A percentile compares a stretch with the other conserved stretches of the same genome.
phyloP scores from a whole-genome alignment of 352 stramenopile genomes.

The Pythium utonaiense region DNA sequence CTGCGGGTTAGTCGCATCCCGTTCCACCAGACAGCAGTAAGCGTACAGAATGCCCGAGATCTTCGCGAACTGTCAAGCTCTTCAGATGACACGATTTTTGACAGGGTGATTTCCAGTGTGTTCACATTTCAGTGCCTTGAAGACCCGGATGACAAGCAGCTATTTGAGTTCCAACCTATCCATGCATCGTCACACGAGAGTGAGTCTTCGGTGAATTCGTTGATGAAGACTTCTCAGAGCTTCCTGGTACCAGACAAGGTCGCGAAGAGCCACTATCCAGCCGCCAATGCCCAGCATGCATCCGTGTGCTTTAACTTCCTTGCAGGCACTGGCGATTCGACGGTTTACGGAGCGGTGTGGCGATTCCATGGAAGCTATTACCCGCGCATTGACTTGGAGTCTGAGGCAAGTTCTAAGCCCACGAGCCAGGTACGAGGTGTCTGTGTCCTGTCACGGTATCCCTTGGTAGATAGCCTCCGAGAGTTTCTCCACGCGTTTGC shows the following conservation, averaged over 20 bases:
- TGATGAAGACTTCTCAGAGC: conserved; percentile 30
- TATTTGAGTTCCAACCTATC: neutral
- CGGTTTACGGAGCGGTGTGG: conserved; percentile 44
- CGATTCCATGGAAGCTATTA: conserved; percentile 13
- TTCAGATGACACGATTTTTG: conserved; percentile 1
- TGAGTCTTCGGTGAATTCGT: neutral
- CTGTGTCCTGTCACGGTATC: conserved; percentile 51
- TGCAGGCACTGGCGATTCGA: conserved; percentile 31
- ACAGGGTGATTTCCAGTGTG: conserved; percentile 19
- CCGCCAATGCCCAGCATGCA: conserved; percentile 7
- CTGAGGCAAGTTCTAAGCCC: neutral
- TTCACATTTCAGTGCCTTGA: conserved; percentile 10
- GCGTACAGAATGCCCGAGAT: neutral
- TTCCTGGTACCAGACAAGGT: conserved; percentile 44
- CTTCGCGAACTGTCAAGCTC: conserved; percentile 8
- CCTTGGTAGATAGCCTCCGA: conserved; percentile 47
- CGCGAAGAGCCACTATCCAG: neutral
- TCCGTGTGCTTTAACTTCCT: conserved; percentile 52
- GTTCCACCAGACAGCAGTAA: conserved; percentile 57
- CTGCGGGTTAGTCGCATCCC: conserved; percentile 43
- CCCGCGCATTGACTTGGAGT: neutral
- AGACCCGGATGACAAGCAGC: neutral
- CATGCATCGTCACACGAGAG: conserved; percentile 8
- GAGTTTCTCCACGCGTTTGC: conserved; percentile 34
- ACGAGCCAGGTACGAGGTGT: conserved; percentile 26